Evolutionary conservation across 148 eudicot genomes (phyloP).

Genomic region (Camellia granthamiana): DNA sequence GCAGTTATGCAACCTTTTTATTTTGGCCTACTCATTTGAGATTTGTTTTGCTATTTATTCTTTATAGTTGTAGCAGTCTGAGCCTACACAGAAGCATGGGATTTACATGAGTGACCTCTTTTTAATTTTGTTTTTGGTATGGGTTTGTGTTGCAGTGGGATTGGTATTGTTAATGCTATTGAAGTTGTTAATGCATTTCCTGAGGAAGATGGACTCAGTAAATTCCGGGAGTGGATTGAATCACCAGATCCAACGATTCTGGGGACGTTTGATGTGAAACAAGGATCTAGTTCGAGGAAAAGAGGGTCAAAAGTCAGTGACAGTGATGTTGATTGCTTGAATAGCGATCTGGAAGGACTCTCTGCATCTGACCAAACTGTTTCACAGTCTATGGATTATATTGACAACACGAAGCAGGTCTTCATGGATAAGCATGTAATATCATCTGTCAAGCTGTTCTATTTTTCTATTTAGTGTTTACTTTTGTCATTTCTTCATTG

Average conservation of each 20-base stretch:
- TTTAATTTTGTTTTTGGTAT: neutral
- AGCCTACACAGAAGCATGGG: neutral
- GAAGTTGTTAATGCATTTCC: conserved; percentile 98
- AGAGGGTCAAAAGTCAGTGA: conserved; percentile 42
- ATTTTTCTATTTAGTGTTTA: neutral
- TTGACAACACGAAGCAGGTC: conserved; percentile 37
- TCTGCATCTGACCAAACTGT: conserved; percentile 27
- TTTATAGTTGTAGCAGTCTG: neutral
- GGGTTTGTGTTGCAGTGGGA: conserved; percentile 53
- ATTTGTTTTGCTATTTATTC: neutral
- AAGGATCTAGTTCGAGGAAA: conserved; percentile 42
- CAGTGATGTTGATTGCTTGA: conserved; percentile 17
- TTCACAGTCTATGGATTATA: conserved; percentile 26
- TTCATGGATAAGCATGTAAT: conserved; percentile 96
- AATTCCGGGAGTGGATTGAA: conserved; percentile 94
- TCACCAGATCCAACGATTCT: conserved; percentile 94
- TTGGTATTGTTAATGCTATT: conserved; percentile 97
- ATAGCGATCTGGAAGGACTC: conserved; percentile 32
- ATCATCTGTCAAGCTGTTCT: neutral
- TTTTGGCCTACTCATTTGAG: neutral
- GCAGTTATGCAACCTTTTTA: neutral
- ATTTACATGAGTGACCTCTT: neutral
- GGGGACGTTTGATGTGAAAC: conserved; percentile 50
- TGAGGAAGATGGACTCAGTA: conserved; percentile 72
- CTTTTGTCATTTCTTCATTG: neutral